Percentiles rank a stretch among this genome's conserved stretches.
These are phyloP conservation scores for Cadophora gregata DNA, from an alignment of 2,329 filamentous ascomycete genomes.

Conservation along the genomic window DNA sequence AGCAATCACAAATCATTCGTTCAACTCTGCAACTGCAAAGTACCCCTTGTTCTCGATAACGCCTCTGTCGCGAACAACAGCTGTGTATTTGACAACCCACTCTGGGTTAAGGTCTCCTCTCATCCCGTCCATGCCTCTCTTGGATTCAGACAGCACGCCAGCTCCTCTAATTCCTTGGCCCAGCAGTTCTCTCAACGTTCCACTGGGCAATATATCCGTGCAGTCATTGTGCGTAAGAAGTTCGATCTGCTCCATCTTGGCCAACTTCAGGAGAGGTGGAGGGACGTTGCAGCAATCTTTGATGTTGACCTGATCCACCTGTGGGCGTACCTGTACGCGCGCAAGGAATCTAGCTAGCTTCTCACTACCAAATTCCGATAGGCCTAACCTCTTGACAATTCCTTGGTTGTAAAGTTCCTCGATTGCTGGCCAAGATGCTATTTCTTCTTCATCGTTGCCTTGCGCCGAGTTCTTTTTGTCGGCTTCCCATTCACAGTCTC, in stretches of 20 bases:
- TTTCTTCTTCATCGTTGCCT: constrained; percentile 70
- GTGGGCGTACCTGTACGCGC: constrained; percentile 72
- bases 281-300: constrained; percentile 96
- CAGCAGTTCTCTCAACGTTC: constrained; percentile 83
- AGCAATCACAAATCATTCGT: constrained; percentile 44
- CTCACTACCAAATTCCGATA: constrained; percentile 90
- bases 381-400: constrained; percentile 75
- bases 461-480: constrained; percentile 66
- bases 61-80: constrained; percentile 89
- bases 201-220: constrained; percentile 85
- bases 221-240: constrained; percentile 93
- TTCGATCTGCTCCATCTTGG: constrained; percentile 83
- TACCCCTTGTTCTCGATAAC: constrained; percentile 99
- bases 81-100: constrained; percentile 98
- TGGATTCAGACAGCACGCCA: constrained; percentile 68
- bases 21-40: constrained; percentile 83
- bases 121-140: constrained; percentile 59
- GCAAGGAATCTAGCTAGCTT: constrained; percentile 80
- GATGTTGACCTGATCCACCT: constrained; percentile 95
- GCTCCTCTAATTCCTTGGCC: constrained; percentile 75
- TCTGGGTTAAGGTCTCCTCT: constrained; percentile 81
- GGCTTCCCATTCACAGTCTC: constrained; percentile 83
- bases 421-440: constrained; percentile 72
- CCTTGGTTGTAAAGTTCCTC: constrained; percentile 77
- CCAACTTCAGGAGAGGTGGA: constrained; percentile 81